A percentile compares a stretch with the other conserved stretches of the same genome.
Conservation (phyloP, 805 yeast species). For the Starmerella sp. region DNA sequence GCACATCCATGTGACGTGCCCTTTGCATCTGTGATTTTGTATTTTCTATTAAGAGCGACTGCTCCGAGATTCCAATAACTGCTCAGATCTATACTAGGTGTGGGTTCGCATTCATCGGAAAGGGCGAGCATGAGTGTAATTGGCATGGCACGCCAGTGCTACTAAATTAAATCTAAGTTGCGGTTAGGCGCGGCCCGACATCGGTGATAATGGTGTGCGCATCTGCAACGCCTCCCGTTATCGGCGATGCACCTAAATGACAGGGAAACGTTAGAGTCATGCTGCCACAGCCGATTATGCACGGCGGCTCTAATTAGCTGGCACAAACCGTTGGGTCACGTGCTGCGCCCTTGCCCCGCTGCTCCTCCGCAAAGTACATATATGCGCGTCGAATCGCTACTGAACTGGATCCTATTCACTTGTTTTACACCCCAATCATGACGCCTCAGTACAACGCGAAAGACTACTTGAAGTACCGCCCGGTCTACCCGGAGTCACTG, state of each 20-base stretch:
- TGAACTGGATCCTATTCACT: too few relatives aligned
- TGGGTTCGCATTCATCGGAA: too few relatives aligned
- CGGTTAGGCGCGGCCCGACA: too few relatives aligned
- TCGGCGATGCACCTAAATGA: neutral
- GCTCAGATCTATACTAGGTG: too few relatives aligned
- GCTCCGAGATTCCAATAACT: too few relatives aligned
- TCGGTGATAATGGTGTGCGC: too few relatives aligned
- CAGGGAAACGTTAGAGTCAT: neutral
- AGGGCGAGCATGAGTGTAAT: too few relatives aligned
- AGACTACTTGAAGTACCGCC: constrained; percentile 49
- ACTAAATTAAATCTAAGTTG: too few relatives aligned
- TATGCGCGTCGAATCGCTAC: neutral
- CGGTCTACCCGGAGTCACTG: constrained; percentile 49
- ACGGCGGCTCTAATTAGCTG: neutral
- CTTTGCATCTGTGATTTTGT: too few relatives aligned
- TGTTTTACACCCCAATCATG: too few relatives aligned
- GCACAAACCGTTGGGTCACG: neutral
- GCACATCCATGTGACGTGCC: neutral
- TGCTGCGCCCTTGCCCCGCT: neutral
- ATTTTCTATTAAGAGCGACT: too few relatives aligned
- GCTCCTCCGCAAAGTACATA: neutral
- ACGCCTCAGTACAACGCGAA: constrained; percentile 40
- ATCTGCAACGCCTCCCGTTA: neutral
- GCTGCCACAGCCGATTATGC: neutral
- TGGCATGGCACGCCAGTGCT: too few relatives aligned